A percentile compares a stretch with the other conserved stretches of the same genome.
Conservation (phyloP, 306 rosid genomes). For the Psophocarpus tetragonolobus region DNA sequence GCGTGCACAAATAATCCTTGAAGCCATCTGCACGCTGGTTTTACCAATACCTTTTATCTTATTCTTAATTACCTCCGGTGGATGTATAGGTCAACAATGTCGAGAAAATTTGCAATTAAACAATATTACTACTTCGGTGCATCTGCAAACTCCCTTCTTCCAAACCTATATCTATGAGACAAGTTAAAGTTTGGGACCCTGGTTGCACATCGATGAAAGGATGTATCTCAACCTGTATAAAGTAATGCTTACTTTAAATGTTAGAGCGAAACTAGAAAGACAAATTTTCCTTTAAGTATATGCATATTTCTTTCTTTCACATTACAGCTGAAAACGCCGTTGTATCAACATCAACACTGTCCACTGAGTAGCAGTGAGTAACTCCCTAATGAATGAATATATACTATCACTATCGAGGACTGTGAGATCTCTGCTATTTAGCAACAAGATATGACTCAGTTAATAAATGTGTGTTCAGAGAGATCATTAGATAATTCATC, state of each 20-base stretch:
- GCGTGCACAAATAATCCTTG: not conserved
- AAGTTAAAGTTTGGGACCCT: not conserved
- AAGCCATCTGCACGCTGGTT: too few species aligned
- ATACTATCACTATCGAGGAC: conserved; percentile 39
- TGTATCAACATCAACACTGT: conserved; percentile 39
- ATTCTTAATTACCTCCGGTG: not conserved
- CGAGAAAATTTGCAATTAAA: not conserved
- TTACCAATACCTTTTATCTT: not conserved
- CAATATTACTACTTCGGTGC: conserved; percentile 1
- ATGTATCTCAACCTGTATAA: not conserved
- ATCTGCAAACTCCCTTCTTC: conserved; percentile 10
- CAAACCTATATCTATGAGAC: not conserved
- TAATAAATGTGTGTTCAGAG: conserved; percentile 33
- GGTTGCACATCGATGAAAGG: not conserved
- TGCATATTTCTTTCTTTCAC: not conserved
- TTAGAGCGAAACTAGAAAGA: not conserved
- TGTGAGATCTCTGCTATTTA: conserved; percentile 25
- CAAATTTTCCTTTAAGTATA: not conserved
- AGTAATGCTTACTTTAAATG: conserved; percentile 4
- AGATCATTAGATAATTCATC: not conserved
- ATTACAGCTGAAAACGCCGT: conserved; percentile 5
- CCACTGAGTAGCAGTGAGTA: conserved; percentile 20
- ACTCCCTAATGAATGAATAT: conserved; percentile 33
- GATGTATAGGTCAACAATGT: not conserved
- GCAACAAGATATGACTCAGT: conserved; percentile 32